Base-by-base conservation (phyloP, 1,139 yeast species). In the Candida tunisiensis region DNA sequence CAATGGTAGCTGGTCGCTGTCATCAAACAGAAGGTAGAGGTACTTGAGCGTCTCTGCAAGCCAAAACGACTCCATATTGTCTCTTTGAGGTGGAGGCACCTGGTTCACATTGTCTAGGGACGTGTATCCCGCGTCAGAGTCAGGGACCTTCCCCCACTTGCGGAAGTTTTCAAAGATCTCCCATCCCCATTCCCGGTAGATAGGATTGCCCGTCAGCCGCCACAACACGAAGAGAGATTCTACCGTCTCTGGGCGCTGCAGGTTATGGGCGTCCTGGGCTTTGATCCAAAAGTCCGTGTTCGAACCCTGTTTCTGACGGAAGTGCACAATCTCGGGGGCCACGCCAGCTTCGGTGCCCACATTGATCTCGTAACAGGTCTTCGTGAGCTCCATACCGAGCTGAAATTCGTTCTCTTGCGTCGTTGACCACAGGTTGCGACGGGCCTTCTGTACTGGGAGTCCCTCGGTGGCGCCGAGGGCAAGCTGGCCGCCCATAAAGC, bases 1-100 rank as follows among this genome's bases (percentile, higher is more conserved):
- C 35, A 78, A 57, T 9, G 79, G 73, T 20, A 69, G 40, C 17
- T 38, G 26, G 12, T 62, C 63, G 23, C 72, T 71, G 30, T 64
- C 69, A 32, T 69, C 75, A 51, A 85, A 85, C 39, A 85, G 59
- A 35, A 85, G 57, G 49, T 82, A 83, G 32, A 85, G 60, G 49
- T 85, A 85, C 51, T 85, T 85, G 45, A 85, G 64, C 1, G 96
- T 85, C 50, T 85, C 95, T 1, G 94, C 85, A 32, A 80, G 60
- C 96, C 96, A 85, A 60, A 82, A 82, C 10, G 92, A 74, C 51
- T 85, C 95, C 65, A 80, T 69, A 45, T 80, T 80, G 51, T 85
- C 93, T 30, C 66, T 55, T 37, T 47, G 51, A 19, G 46, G 51
- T 7, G 79, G 71, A 10, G 68, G 61, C 3, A 49, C 39, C 3